Evolutionary conservation across 2,329 filamentous ascomycete species (phyloP).

Genomic region (Alternaria arbusti): DNA sequence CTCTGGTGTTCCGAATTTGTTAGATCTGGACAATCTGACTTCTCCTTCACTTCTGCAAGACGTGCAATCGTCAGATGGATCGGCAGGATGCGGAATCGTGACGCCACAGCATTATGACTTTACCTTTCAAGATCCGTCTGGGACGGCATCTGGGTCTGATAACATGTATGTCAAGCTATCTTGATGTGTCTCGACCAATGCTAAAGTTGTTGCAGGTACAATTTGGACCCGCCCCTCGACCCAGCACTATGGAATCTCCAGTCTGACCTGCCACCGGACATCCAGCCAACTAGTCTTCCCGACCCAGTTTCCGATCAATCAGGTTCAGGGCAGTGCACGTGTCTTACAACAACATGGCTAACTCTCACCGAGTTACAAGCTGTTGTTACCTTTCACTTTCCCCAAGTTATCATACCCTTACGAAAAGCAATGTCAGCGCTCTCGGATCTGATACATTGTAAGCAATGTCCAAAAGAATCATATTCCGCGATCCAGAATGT

Average conservation of each 20-base stretch:
- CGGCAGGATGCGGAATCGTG: conserved; percentile 1
- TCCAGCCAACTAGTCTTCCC: neutral
- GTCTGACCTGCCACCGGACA: neutral
- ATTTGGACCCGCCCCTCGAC: conserved; percentile 26
- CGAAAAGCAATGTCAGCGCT: conserved; percentile 52
- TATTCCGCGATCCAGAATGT: conserved; percentile 56
- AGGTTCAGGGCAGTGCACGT: conserved; percentile 46
- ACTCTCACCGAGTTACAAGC: conserved; percentile 52
- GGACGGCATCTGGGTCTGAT: conserved; percentile 4
- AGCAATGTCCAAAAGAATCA: conserved; percentile 50
- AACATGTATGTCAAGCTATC: conserved; percentile 18
- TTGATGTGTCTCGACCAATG: neutral
- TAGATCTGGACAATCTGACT: conserved; percentile 18
- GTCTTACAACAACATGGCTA: conserved; percentile 56
- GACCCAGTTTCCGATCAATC: conserved; percentile 3
- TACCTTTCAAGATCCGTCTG: conserved; percentile 4
- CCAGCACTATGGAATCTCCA: conserved; percentile 35
- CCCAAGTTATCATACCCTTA: conserved; percentile 50
- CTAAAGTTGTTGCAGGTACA: conserved; percentile 14
- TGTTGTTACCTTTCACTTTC: conserved; percentile 50
- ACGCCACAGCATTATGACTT: conserved; percentile 13
- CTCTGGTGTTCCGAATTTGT: conserved; percentile 6
- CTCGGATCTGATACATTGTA: conserved; percentile 49
- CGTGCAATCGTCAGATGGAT: neutral
- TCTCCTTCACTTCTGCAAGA: conserved; percentile 18